Conservation (phyloP, 140 eudicot genomes). For the Erigeron philadelphicus region DNA sequence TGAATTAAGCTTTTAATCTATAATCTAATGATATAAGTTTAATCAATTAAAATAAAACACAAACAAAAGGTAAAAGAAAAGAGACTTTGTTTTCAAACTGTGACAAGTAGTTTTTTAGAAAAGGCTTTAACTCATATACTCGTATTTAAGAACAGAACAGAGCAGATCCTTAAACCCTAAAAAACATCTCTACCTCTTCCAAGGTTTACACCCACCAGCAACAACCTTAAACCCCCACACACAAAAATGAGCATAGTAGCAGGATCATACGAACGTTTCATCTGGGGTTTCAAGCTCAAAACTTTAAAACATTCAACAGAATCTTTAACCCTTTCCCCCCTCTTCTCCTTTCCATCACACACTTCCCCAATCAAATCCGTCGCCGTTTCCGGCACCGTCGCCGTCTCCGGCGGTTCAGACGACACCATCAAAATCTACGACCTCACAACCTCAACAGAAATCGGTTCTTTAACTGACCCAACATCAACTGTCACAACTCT, state of each 20-base stretch:
- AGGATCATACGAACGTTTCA: constrained; percentile 89
- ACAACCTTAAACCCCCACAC: too few relatives aligned
- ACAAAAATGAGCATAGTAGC: constrained; percentile 66
- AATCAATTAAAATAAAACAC: too few relatives aligned
- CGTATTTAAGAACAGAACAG: too few relatives aligned
- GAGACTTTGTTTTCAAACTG: too few relatives aligned
- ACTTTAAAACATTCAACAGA: constrained; percentile 42
- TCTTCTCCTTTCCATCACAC: constrained; percentile 84
- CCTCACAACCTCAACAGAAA: constrained; percentile 45
- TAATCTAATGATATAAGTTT: too few relatives aligned
- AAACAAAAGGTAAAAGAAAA: too few relatives aligned
- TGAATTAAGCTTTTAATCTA: too few relatives aligned
- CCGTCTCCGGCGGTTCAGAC: constrained; percentile 50
- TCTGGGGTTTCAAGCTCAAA: constrained; percentile 84
- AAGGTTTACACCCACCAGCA: too few relatives aligned
- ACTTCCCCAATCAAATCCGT: constrained; percentile 68
- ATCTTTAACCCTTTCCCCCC: constrained; percentile 55
- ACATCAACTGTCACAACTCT: constrained; percentile 46
- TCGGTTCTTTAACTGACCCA: constrained; percentile 43
- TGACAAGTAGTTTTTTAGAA: too few relatives aligned
- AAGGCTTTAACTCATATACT: too few relatives aligned
- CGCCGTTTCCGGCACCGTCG: constrained; percentile 64
- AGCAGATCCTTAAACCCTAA: too few relatives aligned
- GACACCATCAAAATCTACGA: constrained; percentile 62
- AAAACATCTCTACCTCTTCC: too few relatives aligned